These are phyloP conservation scores for Curvularia sp. DNA, from an alignment of 2,329 filamentous ascomycete species.

Conservation along the genomic window DNA sequence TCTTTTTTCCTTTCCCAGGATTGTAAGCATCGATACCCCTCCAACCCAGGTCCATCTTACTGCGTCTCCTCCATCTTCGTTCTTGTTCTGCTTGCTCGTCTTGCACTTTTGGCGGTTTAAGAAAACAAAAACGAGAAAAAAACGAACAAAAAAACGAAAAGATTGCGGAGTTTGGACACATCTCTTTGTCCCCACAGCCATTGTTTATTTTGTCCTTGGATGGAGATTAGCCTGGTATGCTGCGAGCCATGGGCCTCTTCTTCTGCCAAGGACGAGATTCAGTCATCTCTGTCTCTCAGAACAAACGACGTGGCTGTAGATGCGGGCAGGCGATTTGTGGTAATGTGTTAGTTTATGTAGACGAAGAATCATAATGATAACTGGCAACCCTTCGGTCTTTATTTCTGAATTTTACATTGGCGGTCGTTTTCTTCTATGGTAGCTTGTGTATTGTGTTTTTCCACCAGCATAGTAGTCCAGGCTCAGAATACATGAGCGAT, in stretches of 20 bases:
- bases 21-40: conserved; percentile 39
- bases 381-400: not conserved
- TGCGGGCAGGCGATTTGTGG: conserved; percentile 2
- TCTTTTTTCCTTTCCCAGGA: conserved; percentile 13
- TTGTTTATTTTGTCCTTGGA: not conserved
- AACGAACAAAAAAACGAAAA: not conserved
- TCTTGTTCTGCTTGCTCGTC: not conserved
- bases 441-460: not conserved
- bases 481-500: not conserved
- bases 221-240: not conserved
- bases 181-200: too few relatives aligned
- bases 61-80: conserved; percentile 1
- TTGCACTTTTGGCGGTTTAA: not conserved
- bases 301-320: not conserved
- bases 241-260: not conserved
- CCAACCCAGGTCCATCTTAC: conserved; percentile 10
- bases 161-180: not conserved
- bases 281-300: conserved; percentile 7
- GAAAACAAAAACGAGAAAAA: not conserved
- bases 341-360: conserved; percentile 3
- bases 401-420: not conserved
- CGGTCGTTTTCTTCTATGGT: not conserved
- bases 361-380: conserved; percentile 1
- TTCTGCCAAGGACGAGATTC: conserved; percentile 12
- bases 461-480: not conserved